Base-by-base conservation (phyloP, 2,329 filamentous ascomycete species). In the Aspergillus sp. region DNA sequence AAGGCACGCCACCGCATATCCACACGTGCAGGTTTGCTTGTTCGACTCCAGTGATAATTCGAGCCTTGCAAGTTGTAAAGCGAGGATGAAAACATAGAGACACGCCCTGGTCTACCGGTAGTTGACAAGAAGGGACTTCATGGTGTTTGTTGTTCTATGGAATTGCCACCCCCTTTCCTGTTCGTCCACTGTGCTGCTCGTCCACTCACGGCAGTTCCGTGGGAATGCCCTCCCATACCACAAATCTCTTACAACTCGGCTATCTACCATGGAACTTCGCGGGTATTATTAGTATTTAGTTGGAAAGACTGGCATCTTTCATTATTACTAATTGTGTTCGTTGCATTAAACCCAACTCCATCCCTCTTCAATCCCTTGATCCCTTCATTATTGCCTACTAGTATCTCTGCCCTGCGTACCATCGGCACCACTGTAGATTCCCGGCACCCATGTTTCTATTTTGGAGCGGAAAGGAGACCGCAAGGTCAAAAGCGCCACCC, bases 401-500 rank as follows among this genome's bases (percentile, higher is more conserved):
- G 17, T n/a, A 24, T 5, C 30, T 48, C 45, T 27, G 8, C 9
- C 45, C 45, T 48, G 45, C 45, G 22, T 30, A 30, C 27, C 27
- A 9, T 9, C 27, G 27, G 27, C 9, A 30, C 27, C 27, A 30
- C 27, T 3, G 27, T 11, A 11, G 27, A 30, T 30, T 8, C 9
- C 27, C 27, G 27, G 27, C 27, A 11, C 8, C 27, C 27, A 30
- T 30, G 27, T 30, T 30, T 30, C 27, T 30, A 30, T 30, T 30
- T 30, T 30, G 27, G 27, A 30, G 27, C 27, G 51, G 58, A 34
- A 60, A 60, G 58, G 58, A 54, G 46, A 37, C 15, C 34, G 34
- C 33, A 45, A 44, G 15, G 42, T 64, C 57, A 73, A 54, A 74
- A 77, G 17, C 70, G 66, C 72, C 73, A 77, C 46, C 66, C 64